Evolutionary conservation across 345 rosid genomes (phyloP).

Genomic region (Arabis alpina): DNA sequence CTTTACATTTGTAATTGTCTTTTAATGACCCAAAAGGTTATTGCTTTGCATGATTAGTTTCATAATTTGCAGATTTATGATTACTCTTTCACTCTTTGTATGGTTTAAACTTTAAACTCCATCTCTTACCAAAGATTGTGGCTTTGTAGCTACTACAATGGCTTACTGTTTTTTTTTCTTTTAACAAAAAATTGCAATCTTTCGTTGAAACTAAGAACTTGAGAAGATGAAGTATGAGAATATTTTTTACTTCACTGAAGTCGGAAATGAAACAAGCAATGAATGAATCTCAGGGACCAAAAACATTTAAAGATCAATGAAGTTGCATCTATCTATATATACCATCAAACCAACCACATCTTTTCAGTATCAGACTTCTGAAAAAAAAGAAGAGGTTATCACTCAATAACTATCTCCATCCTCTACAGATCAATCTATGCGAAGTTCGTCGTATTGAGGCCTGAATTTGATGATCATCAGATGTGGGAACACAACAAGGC

Average conservation of each 20-base stretch:
- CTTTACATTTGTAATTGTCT: too few relatives aligned
- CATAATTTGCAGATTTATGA: too few relatives aligned
- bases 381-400: not conserved
- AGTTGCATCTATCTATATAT: constrained; percentile 40
- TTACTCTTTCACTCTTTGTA: too few relatives aligned
- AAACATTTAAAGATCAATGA: constrained; percentile 24
- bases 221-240: constrained; percentile 5
- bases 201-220: too few relatives aligned
- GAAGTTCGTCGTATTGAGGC: constrained; percentile 65
- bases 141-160: too few relatives aligned
- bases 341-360: constrained; percentile 23
- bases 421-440: constrained; percentile 62
- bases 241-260: constrained; percentile 19
- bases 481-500: constrained; percentile 80
- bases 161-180: too few relatives aligned
- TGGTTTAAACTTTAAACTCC: too few relatives aligned
- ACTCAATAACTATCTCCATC: constrained; percentile 30
- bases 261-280: constrained; percentile 20
- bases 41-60: too few relatives aligned
- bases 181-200: too few relatives aligned
- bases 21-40: too few relatives aligned
- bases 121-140: too few relatives aligned
- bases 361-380: constrained; percentile 12
- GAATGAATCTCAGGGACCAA: constrained; percentile 23
- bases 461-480: constrained; percentile 71